Percentiles rank a stretch among this genome's conserved stretches.
phyloP scores from a whole-genome alignment of 2,329 filamentous ascomycete genomes.

The Pochonia chlamydosporia region DNA sequence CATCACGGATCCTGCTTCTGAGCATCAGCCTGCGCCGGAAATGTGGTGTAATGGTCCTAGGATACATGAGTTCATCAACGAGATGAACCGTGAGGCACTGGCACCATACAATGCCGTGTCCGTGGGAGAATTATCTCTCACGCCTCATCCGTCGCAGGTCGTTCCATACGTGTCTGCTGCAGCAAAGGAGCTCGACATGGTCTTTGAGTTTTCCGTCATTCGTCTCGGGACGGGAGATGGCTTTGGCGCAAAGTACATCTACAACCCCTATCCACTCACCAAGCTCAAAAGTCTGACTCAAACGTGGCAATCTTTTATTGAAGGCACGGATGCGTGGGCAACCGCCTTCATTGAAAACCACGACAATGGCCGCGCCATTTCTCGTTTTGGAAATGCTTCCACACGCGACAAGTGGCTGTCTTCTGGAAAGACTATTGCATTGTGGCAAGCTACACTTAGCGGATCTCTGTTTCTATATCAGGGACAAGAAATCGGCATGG shows the following conservation, averaged over 20 bases:
- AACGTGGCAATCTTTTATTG: slow-evolving; percentile 44
- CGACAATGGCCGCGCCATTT: slow-evolving; percentile 53
- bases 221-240: slow-evolving; percentile 45
- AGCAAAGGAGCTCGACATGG: slow-evolving; percentile 53
- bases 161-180: slow-evolving; percentile 48
- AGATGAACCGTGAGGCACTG: slow-evolving; percentile 50
- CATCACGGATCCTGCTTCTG: slow-evolving; percentile 30
- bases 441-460: slow-evolving; percentile 42
- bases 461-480: slow-evolving; percentile 55
- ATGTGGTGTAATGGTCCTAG: slow-evolving; percentile 57
- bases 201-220: slow-evolving; percentile 55
- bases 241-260: slow-evolving; percentile 41
- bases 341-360: slow-evolving; percentile 61
- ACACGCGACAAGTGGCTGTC: slow-evolving; percentile 35
- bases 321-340: slow-evolving; percentile 48
- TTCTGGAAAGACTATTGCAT: slow-evolving; percentile 47
- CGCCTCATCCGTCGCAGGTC: slow-evolving; percentile 44
- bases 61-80: slow-evolving; percentile 55
- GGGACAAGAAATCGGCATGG: slow-evolving; percentile 58
- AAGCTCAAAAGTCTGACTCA: slow-evolving; percentile 37
- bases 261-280: slow-evolving; percentile 39
- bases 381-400: slow-evolving; percentile 40
- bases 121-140: slow-evolving; percentile 57
- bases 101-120: slow-evolving; percentile 53
- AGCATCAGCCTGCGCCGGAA: slow-evolving; percentile 37